Base-by-base conservation (phyloP, 192 early-diverging fungal genomes). In the Coemansia sp. region DNA sequence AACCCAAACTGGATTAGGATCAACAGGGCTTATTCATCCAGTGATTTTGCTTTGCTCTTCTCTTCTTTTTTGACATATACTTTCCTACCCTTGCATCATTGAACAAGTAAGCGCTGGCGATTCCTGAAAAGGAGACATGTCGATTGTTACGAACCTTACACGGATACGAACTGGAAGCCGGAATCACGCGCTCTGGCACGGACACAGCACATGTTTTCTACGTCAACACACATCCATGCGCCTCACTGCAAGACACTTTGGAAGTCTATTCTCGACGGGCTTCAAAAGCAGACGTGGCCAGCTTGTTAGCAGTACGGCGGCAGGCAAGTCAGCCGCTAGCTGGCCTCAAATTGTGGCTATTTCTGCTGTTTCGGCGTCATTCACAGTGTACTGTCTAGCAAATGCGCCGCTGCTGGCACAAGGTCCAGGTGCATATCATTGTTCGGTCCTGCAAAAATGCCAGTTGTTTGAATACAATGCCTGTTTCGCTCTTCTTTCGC, bases 101-200 rank as follows among this genome's bases (percentile, higher is more conserved):
- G 47, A 8, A 57, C 10, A 62, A 48, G 31, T 37, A 59, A 36
- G 38, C 11, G 19, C 60, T 20, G 60, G 8, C 20, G 36, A 2
- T 31, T n/a, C 22, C 49, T 17, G n/a, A 9, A 20, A 49, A 20
- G 7, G 26, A 38, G 40, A 17, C 44, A 77, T 77, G 74, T 26
- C 68, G 40, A 62, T 77, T 57, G 65, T 62, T 25, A 60, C 42
- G 37, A 56, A 51, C 28, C 37, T 68, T 59, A 40, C 68, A 44
- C 65, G 57, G 65, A 71, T 68, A 56, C 59, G 36, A 59, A 42
- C 53, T 25, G 68, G 68, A 76, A 70, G 68, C 59, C 64, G 57
- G 28, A 40, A 47, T 66, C 68, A 62, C 65, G 61, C 65, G 64
- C 53, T 60, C 46, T 40, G 19, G 40, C 60, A 64, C 71, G 60